Percentiles rank a stretch among this genome's conserved stretches.
phyloP scores from a whole-genome alignment of 768 basidiomycete genomes.

The Leccinellum rugosiceps region DNA sequence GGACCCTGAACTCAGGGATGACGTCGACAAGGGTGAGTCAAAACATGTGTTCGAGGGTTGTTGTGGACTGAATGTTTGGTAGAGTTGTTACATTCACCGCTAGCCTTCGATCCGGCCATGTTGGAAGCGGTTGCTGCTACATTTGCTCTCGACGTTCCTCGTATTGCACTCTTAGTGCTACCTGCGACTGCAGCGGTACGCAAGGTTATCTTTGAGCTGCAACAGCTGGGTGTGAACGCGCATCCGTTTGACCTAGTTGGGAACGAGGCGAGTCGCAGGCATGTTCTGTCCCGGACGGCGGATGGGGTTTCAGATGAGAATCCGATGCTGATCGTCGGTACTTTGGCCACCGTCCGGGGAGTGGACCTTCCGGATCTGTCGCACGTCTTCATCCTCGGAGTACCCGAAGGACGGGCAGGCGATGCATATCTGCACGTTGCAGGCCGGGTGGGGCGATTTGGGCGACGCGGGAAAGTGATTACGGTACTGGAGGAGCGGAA shows the following conservation, averaged over 20 bases:
- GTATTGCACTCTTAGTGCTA: conserved; percentile 63
- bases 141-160: conserved; percentile 73
- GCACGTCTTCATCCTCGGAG: conserved; percentile 73
- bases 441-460: conserved; percentile 75
- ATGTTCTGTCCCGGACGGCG: conserved; percentile 37
- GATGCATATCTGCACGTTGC: conserved; percentile 69
- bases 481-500: conserved; percentile 47
- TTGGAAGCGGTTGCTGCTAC: conserved; percentile 68
- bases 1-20: conserved; percentile 14
- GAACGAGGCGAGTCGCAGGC: conserved; percentile 39
- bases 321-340: conserved; percentile 65
- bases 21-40: conserved; percentile 21
- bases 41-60: not conserved
- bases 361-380: conserved; percentile 67
- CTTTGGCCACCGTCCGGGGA: conserved; percentile 67
- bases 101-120: conserved; percentile 52
- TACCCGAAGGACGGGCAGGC: conserved; percentile 48
- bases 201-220: conserved; percentile 62
- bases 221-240: conserved; percentile 64
- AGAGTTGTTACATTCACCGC: conserved; percentile 46
- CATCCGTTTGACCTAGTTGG: conserved; percentile 53
- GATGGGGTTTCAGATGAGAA: conserved; percentile 38
- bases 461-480: conserved; percentile 62
- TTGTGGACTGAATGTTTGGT: conserved; percentile 9
- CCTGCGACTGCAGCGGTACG: conserved; percentile 59